Percentiles rank a stretch among this genome's conserved stretches.
These are phyloP conservation scores for Fusarium sp. DNA, from an alignment of 2,329 filamentous ascomycete genomes.

Conservation along the genomic window DNA sequence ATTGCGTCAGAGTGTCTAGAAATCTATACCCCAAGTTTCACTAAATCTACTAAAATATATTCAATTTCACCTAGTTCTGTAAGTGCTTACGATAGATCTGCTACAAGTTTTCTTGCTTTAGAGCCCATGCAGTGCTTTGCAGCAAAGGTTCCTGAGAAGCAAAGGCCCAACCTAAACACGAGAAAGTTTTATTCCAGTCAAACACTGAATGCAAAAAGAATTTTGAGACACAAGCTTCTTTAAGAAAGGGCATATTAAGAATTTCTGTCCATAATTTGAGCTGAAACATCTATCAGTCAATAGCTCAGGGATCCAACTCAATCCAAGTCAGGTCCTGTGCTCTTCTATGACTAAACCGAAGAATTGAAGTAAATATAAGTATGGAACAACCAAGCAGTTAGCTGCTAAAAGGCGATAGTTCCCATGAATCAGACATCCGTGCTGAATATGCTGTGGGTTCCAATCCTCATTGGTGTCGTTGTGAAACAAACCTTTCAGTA, in stretches of 20 bases:
- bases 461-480: background rate
- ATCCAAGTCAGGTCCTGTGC: fast-evolving
- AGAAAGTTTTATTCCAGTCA: background rate
- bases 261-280: background rate
- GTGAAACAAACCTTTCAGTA: background rate
- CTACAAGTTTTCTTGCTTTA: background rate
- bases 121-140: fast-evolving
- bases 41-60: no score
- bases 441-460: background rate
- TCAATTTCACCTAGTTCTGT: fast-evolving
- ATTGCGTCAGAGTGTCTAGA: background rate
- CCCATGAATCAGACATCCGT: no score
- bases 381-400: fast-evolving
- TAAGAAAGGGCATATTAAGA: fast-evolving
- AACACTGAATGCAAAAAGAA: fast-evolving
- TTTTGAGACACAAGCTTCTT: background rate
- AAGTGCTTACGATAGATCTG: fast-evolving
- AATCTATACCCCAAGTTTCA: background rate
- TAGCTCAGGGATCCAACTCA: fast-evolving
- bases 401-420: fast-evolving
- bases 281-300: background rate
- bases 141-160: background rate
- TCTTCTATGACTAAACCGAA: fast-evolving
- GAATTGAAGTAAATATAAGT: background rate
- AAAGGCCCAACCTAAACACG: background rate